Evolutionary conservation across 2,329 filamentous ascomycete genomes (phyloP), one percentile per base, ranked within the genome.

Genomic region (Fonsecaea nubica): DNA sequence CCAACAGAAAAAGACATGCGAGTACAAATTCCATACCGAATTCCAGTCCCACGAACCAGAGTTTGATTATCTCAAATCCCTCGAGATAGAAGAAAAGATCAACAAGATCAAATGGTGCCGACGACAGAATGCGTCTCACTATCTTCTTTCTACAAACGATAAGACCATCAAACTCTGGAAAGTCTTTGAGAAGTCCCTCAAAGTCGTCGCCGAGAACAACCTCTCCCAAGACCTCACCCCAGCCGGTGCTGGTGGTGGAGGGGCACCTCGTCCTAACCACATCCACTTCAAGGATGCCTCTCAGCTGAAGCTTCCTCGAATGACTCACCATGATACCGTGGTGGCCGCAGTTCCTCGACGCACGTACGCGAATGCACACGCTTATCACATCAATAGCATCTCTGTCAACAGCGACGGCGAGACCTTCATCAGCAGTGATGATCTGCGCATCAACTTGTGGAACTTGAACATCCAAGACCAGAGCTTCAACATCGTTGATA

Each of bases 121-220:
- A 77, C 90, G 95, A 81, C 94, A 98, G 82, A 99, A 99, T 85
- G 92, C 94, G 69, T 98, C 95, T 63, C 95, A 99, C 83, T 99
- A 97, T 80, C 88, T 99, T 60, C 88, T 99, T 64, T 98, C 95
- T 52, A 99, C 95, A 74, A 99, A 99, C 79, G 95, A 99, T 85
- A 99, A 99, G 85, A 99, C 95, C 50, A 99, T 99, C 86, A 99
- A 99, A 84, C 85, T 99, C 73, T 99, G 95, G 95, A 99, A 99
- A 80, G 94, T 99, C 58, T 99, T 98, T 76, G 95, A 99, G 83
- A 99, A 99, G 84, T 98, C 94, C 62, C 86, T 99, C 76, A 98
- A 98, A 81, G 95, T 99, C 52, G 95, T 99, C 69, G 95, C 95
- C 21, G 95, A 99, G 84, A 99, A 99, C 84, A 99, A 99, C 76